Conservation (phyloP, 768 basidiomycete genomes). For the Boletus tylopilopsis region DNA sequence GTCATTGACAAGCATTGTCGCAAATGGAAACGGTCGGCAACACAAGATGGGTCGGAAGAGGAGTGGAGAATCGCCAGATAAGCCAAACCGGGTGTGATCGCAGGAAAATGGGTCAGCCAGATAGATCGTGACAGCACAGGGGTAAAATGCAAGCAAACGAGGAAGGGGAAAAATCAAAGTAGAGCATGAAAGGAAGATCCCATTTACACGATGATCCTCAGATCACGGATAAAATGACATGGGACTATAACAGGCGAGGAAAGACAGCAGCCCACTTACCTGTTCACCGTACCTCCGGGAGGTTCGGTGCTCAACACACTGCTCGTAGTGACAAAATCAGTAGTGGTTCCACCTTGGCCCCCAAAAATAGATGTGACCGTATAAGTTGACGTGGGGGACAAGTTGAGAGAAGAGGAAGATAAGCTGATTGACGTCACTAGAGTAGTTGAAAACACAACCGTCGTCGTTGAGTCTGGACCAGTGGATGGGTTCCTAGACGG, state of each 20-base stretch:
- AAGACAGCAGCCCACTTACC: constrained; percentile 15
- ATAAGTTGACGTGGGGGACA: constrained; percentile 16
- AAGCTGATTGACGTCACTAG: constrained; percentile 2
- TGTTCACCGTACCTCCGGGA: neutral
- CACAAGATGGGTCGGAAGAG: constrained; percentile 5
- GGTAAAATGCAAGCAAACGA: constrained; percentile 10
- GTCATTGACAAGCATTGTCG: constrained; percentile 4
- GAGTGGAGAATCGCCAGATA: constrained; percentile 5
- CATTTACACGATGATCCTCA: constrained; percentile 7
- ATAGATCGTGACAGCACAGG: constrained; percentile 19
- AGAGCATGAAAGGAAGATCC: neutral
- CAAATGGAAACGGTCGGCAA: constrained; percentile 2
- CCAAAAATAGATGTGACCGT: constrained; percentile 16
- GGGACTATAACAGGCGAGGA: neutral
- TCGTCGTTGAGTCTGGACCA: constrained; percentile 3
- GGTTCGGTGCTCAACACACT: constrained; percentile 22
- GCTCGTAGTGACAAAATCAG: constrained; percentile 20
- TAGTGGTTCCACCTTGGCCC: constrained; percentile 12
- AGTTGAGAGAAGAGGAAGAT: neutral
- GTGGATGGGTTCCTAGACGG: neutral
- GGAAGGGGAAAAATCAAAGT: constrained; percentile 4
- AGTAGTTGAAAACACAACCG: constrained; percentile 16
- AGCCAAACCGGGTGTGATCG: constrained; percentile 12
- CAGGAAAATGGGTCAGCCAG: constrained; percentile 18
- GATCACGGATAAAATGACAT: constrained; percentile 4